These are phyloP conservation scores for Onygenales sp. DNA, from an alignment of 2,329 filamentous ascomycete species.

Conservation along the genomic window DNA sequence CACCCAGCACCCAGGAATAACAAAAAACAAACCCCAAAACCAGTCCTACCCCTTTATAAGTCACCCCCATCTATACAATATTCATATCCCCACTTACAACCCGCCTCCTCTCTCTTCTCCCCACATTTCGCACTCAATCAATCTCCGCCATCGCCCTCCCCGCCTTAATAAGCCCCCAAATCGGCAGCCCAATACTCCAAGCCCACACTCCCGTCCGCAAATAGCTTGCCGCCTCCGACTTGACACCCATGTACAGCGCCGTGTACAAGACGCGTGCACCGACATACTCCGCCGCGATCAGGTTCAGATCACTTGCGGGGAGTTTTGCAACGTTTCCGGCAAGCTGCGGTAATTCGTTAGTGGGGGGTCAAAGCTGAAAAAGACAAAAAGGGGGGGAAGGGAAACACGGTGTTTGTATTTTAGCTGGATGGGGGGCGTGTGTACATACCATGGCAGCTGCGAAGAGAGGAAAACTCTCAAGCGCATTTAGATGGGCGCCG, in stretches of 20 bases:
- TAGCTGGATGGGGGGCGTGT: too few species aligned
- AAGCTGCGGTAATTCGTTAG: constrained; percentile 10
- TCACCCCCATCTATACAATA: background rate
- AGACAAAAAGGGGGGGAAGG: background rate
- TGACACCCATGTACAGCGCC: constrained; percentile 23
- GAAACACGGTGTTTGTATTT: too few species aligned
- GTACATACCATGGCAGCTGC: constrained; percentile 25
- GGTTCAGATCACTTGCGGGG: constrained; percentile 21
- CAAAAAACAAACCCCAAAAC: background rate
- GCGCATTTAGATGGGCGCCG: constrained; percentile 26
- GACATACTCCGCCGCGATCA: constrained; percentile 23
- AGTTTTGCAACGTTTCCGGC: constrained; percentile 25
- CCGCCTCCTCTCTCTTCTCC: background rate
- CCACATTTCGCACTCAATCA: background rate
- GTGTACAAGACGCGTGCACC: constrained; percentile 24
- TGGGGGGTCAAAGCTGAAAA: too few species aligned
- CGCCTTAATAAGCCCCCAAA: constrained; percentile 23
- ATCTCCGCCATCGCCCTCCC: constrained; percentile 10
- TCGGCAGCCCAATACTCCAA: constrained; percentile 24
- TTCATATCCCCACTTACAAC: background rate
- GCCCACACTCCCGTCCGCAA: constrained; percentile 23
- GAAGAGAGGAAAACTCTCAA: constrained; percentile 26
- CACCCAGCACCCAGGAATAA: too few species aligned
- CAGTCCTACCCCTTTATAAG: background rate
- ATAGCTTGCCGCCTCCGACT: constrained; percentile 23